Conservation (phyloP, 495 filamentous ascomycete species). For the Geoglossum glabrum region DNA sequence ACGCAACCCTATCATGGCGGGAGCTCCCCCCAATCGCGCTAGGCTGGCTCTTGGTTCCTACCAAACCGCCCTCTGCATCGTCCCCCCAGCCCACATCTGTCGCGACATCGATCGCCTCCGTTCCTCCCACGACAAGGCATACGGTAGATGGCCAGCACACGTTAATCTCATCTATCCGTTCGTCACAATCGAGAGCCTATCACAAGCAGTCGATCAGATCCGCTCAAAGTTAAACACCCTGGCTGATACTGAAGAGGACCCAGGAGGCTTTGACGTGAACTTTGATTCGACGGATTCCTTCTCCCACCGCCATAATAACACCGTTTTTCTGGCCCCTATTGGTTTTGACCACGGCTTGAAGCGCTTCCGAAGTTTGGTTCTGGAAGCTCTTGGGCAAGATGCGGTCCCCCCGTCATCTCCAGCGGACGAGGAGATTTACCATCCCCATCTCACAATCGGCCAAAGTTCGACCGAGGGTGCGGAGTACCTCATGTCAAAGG, state of each 20-base stretch:
- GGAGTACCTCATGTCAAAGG: conserved; percentile 25
- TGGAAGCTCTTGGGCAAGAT: conserved; percentile 10
- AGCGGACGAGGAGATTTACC: conserved; percentile 11
- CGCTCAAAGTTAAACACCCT: neutral
- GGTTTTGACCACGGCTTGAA: conserved; percentile 6
- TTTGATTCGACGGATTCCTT: conserved; percentile 15
- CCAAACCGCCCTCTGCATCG: conserved; percentile 30
- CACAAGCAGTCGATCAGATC: conserved; percentile 11
- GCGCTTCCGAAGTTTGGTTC: conserved; percentile 8
- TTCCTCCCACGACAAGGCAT: conserved; percentile 32
- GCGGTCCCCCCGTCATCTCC: neutral
- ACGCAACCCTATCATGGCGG: conserved; percentile 5
- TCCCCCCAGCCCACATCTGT: conserved; percentile 25
- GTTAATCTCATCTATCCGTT: conserved; percentile 41
- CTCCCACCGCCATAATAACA: conserved; percentile 21
- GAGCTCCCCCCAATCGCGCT: neutral
- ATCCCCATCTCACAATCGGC: conserved; percentile 31
- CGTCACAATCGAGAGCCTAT: conserved; percentile 21
- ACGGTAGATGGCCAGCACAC: conserved; percentile 38
- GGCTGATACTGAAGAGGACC: neutral
- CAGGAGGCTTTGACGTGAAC: neutral
- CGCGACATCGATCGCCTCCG: conserved; percentile 26
- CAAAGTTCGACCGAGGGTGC: conserved; percentile 24
- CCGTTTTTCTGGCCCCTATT: conserved; percentile 22
- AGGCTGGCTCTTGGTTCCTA: conserved; percentile 12